A percentile compares a stretch with the other conserved stretches of the same genome.
Conservation (phyloP, 73 alveolate genomes). For the Durusdinium trenchii region DNA sequence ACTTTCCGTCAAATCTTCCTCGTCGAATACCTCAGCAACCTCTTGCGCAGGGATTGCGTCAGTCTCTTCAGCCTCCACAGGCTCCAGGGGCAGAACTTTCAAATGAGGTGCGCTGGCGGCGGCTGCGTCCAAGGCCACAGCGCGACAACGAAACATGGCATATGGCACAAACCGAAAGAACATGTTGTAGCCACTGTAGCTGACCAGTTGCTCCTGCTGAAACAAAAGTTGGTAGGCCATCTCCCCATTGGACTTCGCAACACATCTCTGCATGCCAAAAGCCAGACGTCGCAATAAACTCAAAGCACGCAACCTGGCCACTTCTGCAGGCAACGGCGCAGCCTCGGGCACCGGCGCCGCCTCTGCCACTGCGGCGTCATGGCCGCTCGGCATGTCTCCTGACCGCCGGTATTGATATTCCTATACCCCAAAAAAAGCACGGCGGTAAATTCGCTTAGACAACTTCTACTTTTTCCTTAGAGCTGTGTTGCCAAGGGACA, state of each 20-base stretch:
- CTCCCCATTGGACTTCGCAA: conserved; percentile 14
- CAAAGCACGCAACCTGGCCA: neutral
- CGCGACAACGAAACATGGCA: neutral
- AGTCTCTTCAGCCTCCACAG: neutral
- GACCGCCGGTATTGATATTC: too few species aligned
- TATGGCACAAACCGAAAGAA: neutral
- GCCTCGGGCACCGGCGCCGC: too few species aligned
- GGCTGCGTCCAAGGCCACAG: neutral
- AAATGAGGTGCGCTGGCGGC: too few species aligned
- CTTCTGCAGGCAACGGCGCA: neutral
- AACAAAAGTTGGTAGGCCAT: conserved; percentile 11
- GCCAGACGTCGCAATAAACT: neutral
- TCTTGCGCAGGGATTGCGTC: neutral
- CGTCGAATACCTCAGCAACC: neutral
- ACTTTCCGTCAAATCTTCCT: too few species aligned
- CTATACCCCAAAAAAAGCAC: too few species aligned
- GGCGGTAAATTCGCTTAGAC: too few species aligned
- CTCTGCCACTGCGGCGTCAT: too few species aligned
- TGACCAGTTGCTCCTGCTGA: neutral
- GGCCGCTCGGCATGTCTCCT: too few species aligned
- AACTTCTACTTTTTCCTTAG: too few species aligned
- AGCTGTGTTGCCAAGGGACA: too few species aligned
- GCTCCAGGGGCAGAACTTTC: neutral
- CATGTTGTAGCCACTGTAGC: neutral
- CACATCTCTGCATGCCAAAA: conserved; percentile 27